phyloP scores from a whole-genome alignment of 257 asterid genomes.

The Solanum raphanifolium region DNA sequence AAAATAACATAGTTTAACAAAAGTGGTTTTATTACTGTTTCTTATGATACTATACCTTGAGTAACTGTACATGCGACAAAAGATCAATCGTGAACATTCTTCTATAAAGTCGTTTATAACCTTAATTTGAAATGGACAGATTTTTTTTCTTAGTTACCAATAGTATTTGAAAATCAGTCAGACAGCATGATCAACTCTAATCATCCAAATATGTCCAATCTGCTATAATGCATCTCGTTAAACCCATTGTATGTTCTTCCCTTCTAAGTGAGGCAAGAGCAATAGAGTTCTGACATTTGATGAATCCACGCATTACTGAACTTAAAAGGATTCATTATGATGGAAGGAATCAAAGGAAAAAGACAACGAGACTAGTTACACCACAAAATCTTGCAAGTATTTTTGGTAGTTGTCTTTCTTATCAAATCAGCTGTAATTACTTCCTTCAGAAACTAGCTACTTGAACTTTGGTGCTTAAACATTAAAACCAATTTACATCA shows the following conservation, averaged over 20 bases:
- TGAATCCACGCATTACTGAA: background rate
- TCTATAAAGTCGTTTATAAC: background rate
- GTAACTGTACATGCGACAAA: background rate
- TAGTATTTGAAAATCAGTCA: background rate
- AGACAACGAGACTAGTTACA: background rate
- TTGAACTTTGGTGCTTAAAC: background rate
- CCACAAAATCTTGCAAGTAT: background rate
- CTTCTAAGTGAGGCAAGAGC: background rate
- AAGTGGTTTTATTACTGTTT: background rate
- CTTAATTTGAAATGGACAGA: background rate
- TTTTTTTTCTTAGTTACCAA: background rate
- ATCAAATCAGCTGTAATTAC: background rate
- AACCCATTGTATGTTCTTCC: background rate
- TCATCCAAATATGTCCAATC: background rate
- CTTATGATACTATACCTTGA: background rate
- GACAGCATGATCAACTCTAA: background rate
- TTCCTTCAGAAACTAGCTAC: background rate
- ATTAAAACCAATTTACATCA: background rate
- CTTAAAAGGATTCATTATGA: background rate
- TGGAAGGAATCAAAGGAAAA: background rate
- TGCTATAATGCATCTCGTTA: background rate
- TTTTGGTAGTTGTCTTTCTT: background rate
- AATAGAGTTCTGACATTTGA: background rate
- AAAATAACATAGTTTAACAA: background rate
- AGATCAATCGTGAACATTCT: background rate